These are phyloP conservation scores for Skeletonema potamos DNA, from an alignment of 108 stramenopile genomes.

Conservation along the genomic window DNA sequence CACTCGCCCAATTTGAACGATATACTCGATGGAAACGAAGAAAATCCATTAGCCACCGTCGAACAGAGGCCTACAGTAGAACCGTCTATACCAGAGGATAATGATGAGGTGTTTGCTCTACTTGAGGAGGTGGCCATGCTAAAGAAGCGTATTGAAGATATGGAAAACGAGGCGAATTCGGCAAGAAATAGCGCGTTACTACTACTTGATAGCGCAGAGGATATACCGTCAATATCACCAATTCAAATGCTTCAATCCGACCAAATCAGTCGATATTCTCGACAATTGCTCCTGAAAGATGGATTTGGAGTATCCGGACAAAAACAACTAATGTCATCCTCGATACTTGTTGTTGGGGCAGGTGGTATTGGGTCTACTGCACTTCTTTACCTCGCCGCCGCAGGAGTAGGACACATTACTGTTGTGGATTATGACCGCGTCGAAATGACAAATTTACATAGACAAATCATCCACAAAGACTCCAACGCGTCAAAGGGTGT, in stretches of 20 bases:
- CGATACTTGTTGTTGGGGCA: constrained; percentile 79
- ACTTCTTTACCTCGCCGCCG: constrained; percentile 76
- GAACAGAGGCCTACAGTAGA: background rate
- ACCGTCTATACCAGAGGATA: constrained; percentile 7
- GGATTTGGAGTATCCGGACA: constrained; percentile 88
- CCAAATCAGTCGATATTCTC: constrained; percentile 79
- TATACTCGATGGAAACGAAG: constrained; percentile 19
- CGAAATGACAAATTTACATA: constrained; percentile 94
- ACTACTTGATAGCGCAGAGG: background rate
- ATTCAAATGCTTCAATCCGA: constrained; percentile 27
- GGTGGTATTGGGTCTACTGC: constrained; percentile 88
- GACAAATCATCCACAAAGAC: constrained; percentile 91
- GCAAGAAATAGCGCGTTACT: background rate
- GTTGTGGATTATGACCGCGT: constrained; percentile 95
- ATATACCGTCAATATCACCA: constrained; percentile 23
- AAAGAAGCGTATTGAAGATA: constrained; percentile 27
- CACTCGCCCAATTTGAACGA: constrained; percentile 47
- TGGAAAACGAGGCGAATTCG: constrained; percentile 16
- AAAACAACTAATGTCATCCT: constrained; percentile 58
- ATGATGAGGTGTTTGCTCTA: constrained; percentile 16
- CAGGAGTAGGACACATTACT: constrained; percentile 76
- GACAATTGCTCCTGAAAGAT: constrained; percentile 63
- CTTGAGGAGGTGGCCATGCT: constrained; percentile 25
- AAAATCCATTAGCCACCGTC: background rate
- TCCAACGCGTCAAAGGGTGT: constrained; percentile 13